These are phyloP conservation scores for Linnemannia schmuckeri DNA, from an alignment of 192 early-diverging fungal species.

Conservation along the genomic window DNA sequence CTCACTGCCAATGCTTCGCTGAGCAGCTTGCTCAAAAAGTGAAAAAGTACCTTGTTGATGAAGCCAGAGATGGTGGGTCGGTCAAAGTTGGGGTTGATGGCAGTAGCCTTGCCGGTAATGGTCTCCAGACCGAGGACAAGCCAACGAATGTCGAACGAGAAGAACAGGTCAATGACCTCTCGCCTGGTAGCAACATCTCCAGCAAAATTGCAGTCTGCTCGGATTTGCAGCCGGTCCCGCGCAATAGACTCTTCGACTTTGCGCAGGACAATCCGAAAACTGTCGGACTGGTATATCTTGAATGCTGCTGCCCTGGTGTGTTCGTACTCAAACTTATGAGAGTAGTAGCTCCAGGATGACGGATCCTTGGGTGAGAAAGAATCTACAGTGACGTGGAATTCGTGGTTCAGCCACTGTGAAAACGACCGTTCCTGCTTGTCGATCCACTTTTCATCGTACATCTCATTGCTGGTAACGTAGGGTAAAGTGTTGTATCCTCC, in stretches of 20 bases:
- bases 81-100: slow-evolving; percentile 52
- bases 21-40: not conserved
- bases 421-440: slow-evolving; percentile 58
- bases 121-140: slow-evolving; percentile 56
- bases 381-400: slow-evolving; percentile 48
- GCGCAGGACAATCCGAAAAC: slow-evolving; percentile 48
- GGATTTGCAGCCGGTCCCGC: slow-evolving; percentile 38
- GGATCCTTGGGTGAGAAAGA: slow-evolving; percentile 42
- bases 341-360: slow-evolving; percentile 54
- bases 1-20: no score
- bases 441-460: slow-evolving; percentile 60
- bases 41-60: slow-evolving; percentile 40
- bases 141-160: slow-evolving; percentile 57
- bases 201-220: slow-evolving; percentile 37
- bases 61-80: slow-evolving; percentile 37
- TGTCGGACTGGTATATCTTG: slow-evolving; percentile 55
- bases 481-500: slow-evolving; percentile 50
- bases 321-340: slow-evolving; percentile 53
- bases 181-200: slow-evolving; percentile 37
- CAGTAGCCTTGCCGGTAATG: slow-evolving; percentile 48
- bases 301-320: slow-evolving; percentile 43
- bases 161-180: slow-evolving; percentile 55
- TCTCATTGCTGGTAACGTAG: slow-evolving; percentile 54
- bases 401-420: slow-evolving; percentile 54
- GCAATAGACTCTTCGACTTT: slow-evolving; percentile 55